Evolutionary conservation across 805 yeast genomes (phyloP), one percentile per base, ranked within the genome.

Genomic region (Hermanozyma aechmeae): DNA sequence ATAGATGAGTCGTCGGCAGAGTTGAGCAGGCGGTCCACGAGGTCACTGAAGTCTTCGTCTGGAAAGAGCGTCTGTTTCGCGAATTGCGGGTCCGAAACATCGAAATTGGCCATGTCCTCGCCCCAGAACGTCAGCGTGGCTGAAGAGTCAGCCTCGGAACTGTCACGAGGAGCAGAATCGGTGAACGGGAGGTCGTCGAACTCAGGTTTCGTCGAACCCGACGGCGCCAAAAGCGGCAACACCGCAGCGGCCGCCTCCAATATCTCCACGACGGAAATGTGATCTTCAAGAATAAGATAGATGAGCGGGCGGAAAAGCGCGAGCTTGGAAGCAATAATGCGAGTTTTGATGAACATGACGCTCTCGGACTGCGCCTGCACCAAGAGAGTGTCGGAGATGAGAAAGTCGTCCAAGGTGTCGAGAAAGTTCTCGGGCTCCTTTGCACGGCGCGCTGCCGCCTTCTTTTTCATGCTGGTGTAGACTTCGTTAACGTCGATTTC

Each of bases 261-360:
- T 10, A 58, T 25, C 17, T 56, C 63, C 13, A 33, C 26, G 15
- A 53, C 29, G 15, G 41, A 37, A 12, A 58, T 45, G 26, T 45
- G 46, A 28, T 51, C 62, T 29, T 51, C 51, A 12, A 57, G 32
- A 5, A 58, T 32, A 15, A 58, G 38, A 30, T 58, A 59, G 5
- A 51, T 37, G 11, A 60, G 38, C 2, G 67, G 65, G 10, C 65
- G 39, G 37, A 55, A 47, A 16, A 61, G 33, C 6, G 49, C 27
- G 29, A 61, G 32, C 28, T 57, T 56, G 15, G 64, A 56, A 4
- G 46, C 29, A 4, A 59, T 26, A 11, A 61, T 48, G 17, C 67
- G 37, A 2, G 65, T 56, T 30, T 60, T 59, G 26, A 58, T 57
- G 39, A 45, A 59, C 50, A 59, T 58, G 15, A 60, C 47, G 3